A percentile compares a stretch with the other conserved stretches of the same genome.
These are phyloP conservation scores for Haplosporangium gracile DNA, from an alignment of 192 early-diverging fungal species.

Conservation along the genomic window DNA sequence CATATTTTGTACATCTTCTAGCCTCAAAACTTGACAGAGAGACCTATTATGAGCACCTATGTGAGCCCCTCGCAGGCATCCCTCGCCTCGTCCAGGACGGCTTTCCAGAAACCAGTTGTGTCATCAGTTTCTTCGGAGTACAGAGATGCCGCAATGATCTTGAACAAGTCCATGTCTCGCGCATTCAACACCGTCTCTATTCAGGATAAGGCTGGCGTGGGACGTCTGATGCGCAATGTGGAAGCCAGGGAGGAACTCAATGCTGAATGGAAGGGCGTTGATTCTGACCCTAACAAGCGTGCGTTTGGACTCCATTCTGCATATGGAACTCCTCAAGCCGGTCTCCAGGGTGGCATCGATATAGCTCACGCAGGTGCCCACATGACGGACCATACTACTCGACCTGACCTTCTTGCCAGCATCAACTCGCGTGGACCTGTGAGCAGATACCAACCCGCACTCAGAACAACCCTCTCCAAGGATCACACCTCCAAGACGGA, in stretches of 20 bases:
- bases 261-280: slow-evolving; percentile 33
- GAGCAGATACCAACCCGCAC: slow-evolving; percentile 34
- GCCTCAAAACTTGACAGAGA: slow-evolving; percentile 21
- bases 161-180: slow-evolving; percentile 50
- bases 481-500: slow-evolving; percentile 53
- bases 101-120: slow-evolving; percentile 28
- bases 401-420: slow-evolving; percentile 27
- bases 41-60: slow-evolving; percentile 41
- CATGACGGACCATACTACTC: slow-evolving; percentile 15
- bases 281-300: slow-evolving; percentile 33
- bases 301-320: slow-evolving; percentile 31
- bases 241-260: slow-evolving; percentile 47
- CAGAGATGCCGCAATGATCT: slow-evolving; percentile 44
- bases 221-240: slow-evolving; percentile 39
- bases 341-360: slow-evolving; percentile 27
- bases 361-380: slow-evolving; percentile 13
- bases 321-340: slow-evolving; percentile 18
- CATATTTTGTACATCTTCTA: not conserved
- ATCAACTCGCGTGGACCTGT: slow-evolving; percentile 28
- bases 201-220: slow-evolving; percentile 38
- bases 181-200: slow-evolving; percentile 33
- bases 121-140: slow-evolving; percentile 10
- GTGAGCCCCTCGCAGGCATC: slow-evolving; percentile 30
- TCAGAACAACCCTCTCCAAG: slow-evolving; percentile 51
- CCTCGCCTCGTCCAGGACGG: slow-evolving; percentile 10